phyloP scores from a whole-genome alignment of 768 basidiomycete genomes.

The Amanita thiersii region DNA sequence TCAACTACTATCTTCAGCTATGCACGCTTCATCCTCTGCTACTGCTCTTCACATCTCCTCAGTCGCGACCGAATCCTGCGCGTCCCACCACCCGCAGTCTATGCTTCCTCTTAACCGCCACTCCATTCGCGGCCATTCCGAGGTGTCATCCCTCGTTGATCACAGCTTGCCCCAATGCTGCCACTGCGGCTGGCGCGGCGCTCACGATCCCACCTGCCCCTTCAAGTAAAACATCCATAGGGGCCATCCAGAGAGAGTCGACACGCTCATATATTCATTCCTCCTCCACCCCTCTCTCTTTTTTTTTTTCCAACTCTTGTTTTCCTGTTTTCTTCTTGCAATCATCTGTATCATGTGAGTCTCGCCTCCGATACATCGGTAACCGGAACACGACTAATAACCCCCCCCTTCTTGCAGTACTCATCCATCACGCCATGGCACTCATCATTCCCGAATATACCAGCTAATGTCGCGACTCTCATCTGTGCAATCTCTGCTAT shows the following conservation, averaged over 20 bases:
- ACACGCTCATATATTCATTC: conserved; percentile 1
- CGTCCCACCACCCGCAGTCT: conserved; percentile 8
- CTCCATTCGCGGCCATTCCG: conserved; percentile 17
- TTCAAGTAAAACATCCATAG: conserved; percentile 46
- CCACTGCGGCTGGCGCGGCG: conserved; percentile 67
- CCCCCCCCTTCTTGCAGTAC: conserved; percentile 6
- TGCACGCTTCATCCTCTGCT: conserved; percentile 11
- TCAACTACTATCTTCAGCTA: background rate
- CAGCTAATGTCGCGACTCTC: background rate
- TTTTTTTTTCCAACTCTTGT: conserved; percentile 6
- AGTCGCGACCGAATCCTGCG: conserved; percentile 10
- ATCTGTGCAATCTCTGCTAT: background rate
- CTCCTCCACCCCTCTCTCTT: conserved; percentile 2
- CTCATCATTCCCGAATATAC: conserved; percentile 3
- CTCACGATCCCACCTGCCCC: conserved; percentile 52
- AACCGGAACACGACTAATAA: too few species aligned
- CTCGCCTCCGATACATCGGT: conserved; percentile 15
- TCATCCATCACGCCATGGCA: conserved; percentile 5
- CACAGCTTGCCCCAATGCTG: conserved; percentile 69
- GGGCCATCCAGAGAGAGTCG: conserved; percentile 8
- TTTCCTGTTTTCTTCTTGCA: conserved; percentile 9
- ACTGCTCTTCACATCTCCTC: conserved; percentile 12
- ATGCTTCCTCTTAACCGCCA: conserved; percentile 4
- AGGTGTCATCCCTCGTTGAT: conserved; percentile 25
- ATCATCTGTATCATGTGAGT: conserved; percentile 9